Evolutionary conservation across 2,329 filamentous ascomycete genomes (phyloP), one percentile per base, ranked within the genome.

Genomic region (Colletotrichum shisoi): DNA sequence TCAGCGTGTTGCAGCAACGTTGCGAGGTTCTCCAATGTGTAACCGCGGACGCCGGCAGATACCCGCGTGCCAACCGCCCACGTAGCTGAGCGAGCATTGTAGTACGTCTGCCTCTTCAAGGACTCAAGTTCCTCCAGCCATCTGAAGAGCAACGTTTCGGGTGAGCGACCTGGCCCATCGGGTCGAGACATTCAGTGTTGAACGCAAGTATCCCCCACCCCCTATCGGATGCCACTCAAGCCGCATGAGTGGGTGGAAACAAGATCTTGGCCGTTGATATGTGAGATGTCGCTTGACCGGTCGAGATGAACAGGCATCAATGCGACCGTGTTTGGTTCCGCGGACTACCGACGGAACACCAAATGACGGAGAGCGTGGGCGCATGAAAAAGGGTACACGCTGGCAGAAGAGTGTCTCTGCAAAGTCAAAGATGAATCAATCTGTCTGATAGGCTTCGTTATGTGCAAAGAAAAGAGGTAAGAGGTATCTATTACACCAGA

Each of bases 21-120:
- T n/a, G 51, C 59, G 21, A 67, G 58, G n/a, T 51, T 45, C 39
- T 53, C 51, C 52, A 59, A 67, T 17, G 59, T 63, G 31, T 63
- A 57, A 27, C 52, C 39, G 52, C 45, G 57, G 59, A 53, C 52
- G 31, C 39, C 59, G 27, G 52, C 46, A 15, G 52, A 45, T 21
- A 53, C 45, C 37, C 19, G 57, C 48, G 2, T 60, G 52, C 40
- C 40, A 12, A 11, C 45, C 45, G 9, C 48, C 45, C 39, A 67
- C 52, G 48, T 58, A 67, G 13, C 46, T 53, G 3, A 67, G 59
- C 11, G 63, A 44, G 39, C 19, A 24, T 44, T 62, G 57, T 13
- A 42, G 42, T 24, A 56, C 57, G 15, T 21, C 49, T 39, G 44
- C 57, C 51, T 57, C 56, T 42, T 57, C 49, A 21, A 51, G 57